phyloP scores from a whole-genome alignment of 352 stramenopile genomes.

The Pythium angustatum region DNA sequence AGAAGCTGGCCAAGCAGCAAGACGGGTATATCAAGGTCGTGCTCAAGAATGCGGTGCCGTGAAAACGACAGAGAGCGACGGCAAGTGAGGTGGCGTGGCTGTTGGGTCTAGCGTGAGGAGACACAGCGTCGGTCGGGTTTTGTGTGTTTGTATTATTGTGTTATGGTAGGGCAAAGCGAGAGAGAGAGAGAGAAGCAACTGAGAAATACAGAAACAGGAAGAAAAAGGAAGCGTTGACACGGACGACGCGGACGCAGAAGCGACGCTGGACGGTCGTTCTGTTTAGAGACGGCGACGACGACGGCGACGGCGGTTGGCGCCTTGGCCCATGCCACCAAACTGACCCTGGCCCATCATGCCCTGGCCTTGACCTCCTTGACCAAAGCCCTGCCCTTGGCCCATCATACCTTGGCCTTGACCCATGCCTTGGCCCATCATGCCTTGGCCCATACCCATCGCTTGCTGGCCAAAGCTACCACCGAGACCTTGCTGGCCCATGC shows the following conservation, averaged over 20 bases:
- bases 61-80: background rate
- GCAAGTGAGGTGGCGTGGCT: background rate
- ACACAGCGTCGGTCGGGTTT: background rate
- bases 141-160: background rate
- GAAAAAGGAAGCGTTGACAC: background rate
- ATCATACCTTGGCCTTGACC: background rate
- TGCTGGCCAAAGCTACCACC: background rate
- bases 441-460: background rate
- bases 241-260: background rate
- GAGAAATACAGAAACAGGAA: background rate
- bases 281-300: background rate
- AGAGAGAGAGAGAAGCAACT: background rate
- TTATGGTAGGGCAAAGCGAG: background rate
- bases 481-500: background rate
- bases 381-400: too few species aligned
- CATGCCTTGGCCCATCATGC: background rate
- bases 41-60: slow-evolving; percentile 20
- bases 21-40: slow-evolving; percentile 43
- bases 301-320: too few species aligned
- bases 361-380: background rate
- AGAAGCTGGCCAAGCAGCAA: slow-evolving; percentile 33
- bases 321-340: background rate
- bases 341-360: background rate
- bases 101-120: background rate
- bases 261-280: background rate